phyloP scores from a whole-genome alignment of 1,139 yeast genomes.

The Geotrichum phurueaensis region DNA sequence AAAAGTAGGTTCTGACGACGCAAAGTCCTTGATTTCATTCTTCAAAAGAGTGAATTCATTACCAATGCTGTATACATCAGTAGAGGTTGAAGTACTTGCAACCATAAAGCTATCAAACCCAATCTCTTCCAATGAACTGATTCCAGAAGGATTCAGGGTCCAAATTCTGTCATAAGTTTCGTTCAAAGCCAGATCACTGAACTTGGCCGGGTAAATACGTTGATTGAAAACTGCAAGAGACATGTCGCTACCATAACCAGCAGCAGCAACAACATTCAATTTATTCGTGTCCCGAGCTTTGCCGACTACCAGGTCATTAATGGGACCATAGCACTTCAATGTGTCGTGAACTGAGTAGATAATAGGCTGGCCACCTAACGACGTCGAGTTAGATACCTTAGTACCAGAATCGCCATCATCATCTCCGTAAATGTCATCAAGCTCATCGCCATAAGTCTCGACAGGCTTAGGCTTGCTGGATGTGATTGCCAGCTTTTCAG shows the following conservation, averaged over 20 bases:
- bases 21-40: constrained; percentile 47
- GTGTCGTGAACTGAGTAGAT: constrained; percentile 42
- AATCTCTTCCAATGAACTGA: constrained; percentile 19
- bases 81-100: constrained; percentile 44
- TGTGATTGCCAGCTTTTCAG: constrained; percentile 15
- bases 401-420: constrained; percentile 32
- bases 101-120: constrained; percentile 53
- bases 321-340: constrained; percentile 67
- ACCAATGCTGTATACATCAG: constrained; percentile 63
- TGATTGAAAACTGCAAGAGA: constrained; percentile 60
- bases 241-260: constrained; percentile 57
- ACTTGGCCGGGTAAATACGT: constrained; percentile 67
- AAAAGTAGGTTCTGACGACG: constrained; percentile 58
- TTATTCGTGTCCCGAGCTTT: constrained; percentile 57
- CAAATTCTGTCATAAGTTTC: constrained; percentile 26
- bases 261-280: constrained; percentile 59
- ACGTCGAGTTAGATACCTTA: constrained; percentile 6
- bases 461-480: constrained; percentile 30
- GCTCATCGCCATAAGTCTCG: constrained; percentile 33
- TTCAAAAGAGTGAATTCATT: constrained; percentile 62
- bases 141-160: constrained; percentile 30
- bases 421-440: constrained; percentile 37
- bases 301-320: constrained; percentile 65
- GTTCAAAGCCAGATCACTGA: constrained; percentile 66
- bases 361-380: constrained; percentile 17